Base-by-base conservation (phyloP, 164 flowering plant species). In the Annona cherimola region DNA sequence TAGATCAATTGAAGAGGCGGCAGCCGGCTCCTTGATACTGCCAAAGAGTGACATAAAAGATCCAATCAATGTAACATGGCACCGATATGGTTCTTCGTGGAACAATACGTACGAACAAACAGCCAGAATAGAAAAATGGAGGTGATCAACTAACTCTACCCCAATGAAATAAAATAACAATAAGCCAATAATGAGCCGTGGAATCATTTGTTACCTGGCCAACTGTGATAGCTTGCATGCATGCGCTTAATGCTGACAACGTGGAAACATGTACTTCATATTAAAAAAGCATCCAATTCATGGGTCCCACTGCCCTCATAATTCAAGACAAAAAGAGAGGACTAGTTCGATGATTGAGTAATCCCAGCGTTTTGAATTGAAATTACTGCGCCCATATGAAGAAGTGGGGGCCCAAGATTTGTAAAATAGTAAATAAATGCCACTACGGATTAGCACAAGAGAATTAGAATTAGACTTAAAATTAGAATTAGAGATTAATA, bases 401-500 rank as follows among this genome's bases (percentile, higher is more conserved):
- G 35, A 26, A 50, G 55, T 50, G 55, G 55, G 35, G 55, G 55
- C 55, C 55, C 55, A 50, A 14, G 55, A 50, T 50, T 14, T 50
- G 55, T 7, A 50, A 9, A 14, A 14, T 50, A 50, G 8, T 6
- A 50, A 50, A 9, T 2, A 50, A 50, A 50, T 50, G 55, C 55
- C 55, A 50, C n/a, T 14, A 14, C 14, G 12, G 42, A 41, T 39
- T 35, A 4, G 12, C 5, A 63, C 16, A 63, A 41, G 40, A 6
- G 42, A 9, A 61, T 61, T 44, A 35, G 41, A 12, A 41, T 35
- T 63, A 63, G 3, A 7, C 11, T 3, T 20, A 63, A 12, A 14
- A 63, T 63, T 41, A 63, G 66, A 45, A 45, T 63, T 44, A 64
- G 81, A 78, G 80, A 79, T 79, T 77, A 84, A 82, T 81, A 83